Conservation (phyloP, 164 flowering plant genomes). For the Dillenia turbinata region DNA sequence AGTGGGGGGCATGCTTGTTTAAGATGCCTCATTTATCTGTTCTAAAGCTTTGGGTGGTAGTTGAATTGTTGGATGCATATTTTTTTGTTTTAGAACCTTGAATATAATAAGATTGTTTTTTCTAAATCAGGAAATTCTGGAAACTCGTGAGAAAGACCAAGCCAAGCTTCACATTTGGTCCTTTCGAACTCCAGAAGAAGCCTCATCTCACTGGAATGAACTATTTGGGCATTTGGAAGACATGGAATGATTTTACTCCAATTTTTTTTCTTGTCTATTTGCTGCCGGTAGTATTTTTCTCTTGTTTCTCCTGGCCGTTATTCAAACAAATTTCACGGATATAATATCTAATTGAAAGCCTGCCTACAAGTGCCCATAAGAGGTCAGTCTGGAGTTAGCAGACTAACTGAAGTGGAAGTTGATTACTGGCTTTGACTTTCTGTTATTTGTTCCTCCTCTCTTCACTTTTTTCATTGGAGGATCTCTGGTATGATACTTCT, state of each 20-base stretch:
- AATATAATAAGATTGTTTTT: constrained; percentile 4
- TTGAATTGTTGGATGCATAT: not conserved
- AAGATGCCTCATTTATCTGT: not conserved
- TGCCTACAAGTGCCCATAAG: no score
- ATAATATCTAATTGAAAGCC: no score
- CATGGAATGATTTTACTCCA: constrained; percentile 20
- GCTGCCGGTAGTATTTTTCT: no score
- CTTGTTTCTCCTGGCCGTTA: no score
- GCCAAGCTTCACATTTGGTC: constrained; percentile 54
- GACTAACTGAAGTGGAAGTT: no score
- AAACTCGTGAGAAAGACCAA: constrained; percentile 54
- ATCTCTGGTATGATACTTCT: no score
- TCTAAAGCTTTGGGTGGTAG: no score
- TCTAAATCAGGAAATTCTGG: constrained; percentile 51
- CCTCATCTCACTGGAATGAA: constrained; percentile 48
- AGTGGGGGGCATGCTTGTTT: not conserved
- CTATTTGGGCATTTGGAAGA: constrained; percentile 49
- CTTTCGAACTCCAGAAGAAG: constrained; percentile 55
- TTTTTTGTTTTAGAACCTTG: not conserved
- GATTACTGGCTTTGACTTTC: no score
- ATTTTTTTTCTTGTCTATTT: not conserved
- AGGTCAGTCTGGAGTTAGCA: no score
- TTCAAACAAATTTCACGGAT: no score
- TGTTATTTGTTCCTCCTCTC: no score
- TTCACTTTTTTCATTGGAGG: no score